Conservation (phyloP, 352 stramenopile species). For the Phytophthora podocarpi region DNA sequence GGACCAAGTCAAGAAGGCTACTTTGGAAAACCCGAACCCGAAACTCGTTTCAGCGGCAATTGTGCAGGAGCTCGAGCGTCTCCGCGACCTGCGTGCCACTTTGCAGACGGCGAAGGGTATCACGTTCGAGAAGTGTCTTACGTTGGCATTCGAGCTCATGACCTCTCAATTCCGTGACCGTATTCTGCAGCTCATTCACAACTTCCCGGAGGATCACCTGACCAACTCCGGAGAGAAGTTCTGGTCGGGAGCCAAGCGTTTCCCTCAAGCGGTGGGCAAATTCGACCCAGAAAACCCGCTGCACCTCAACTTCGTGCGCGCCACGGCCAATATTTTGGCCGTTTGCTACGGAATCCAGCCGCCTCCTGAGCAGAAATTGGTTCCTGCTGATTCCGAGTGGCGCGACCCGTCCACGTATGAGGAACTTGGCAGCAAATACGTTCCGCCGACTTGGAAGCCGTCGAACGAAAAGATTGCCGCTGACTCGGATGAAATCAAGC, state of each 20-base stretch:
- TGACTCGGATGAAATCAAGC: constrained; percentile 70
- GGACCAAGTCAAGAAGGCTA: constrained; percentile 68
- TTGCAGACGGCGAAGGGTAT: constrained; percentile 56
- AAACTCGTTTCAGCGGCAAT: constrained; percentile 72
- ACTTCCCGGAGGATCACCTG: constrained; percentile 84
- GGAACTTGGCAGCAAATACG: constrained; percentile 46
- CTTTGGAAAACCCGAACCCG: constrained; percentile 75
- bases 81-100: constrained; percentile 58
- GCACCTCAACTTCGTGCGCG: constrained; percentile 81
- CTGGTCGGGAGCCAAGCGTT: constrained; percentile 87
- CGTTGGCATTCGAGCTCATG: constrained; percentile 77
- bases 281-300: constrained; percentile 70
- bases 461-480: constrained; percentile 83
- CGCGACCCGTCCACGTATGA: constrained; percentile 69
- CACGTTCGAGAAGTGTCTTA: constrained; percentile 78
- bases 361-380: constrained; percentile 66
- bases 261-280: constrained; percentile 65
- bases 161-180: constrained; percentile 86
- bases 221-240: constrained; percentile 85
- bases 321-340: constrained; percentile 79
- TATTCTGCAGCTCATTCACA: constrained; percentile 88
- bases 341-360: constrained; percentile 81
- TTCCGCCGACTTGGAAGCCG: constrained; percentile 62
- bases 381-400: constrained; percentile 87
- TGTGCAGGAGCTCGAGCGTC: constrained; percentile 74